Evolutionary conservation across 2,329 filamentous ascomycete species (phyloP), one percentile per base, ranked within the genome.

Genomic region (Colletotrichum zoysiae): DNA sequence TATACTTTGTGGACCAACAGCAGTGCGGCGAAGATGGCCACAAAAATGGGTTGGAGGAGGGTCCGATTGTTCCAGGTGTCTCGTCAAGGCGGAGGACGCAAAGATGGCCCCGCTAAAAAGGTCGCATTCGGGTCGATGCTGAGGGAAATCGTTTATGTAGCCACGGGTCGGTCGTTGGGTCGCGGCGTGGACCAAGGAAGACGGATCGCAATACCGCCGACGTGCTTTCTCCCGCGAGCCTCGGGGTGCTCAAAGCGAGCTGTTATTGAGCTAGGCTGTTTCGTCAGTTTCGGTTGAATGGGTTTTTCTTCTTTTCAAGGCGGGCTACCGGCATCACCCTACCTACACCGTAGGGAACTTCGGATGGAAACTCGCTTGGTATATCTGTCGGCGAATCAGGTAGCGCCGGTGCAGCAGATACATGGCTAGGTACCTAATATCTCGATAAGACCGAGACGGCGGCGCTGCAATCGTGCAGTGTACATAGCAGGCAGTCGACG

Each of bases 241-340:
- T 48, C 7, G 57, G 33, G 57, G 23, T 46, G 57, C n/a, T 12
- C 44, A 38, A 55, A 63, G 46, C 33, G 42, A 38, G 33, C 35
- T 18, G 58, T 63, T 63, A 12, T 38, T 59, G 69, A 71, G 57
- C 65, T 63, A 30, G 50, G 35, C 51, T 38, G 62, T 71, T 58
- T 65, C 51, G 65, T 26, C 65, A 64, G 69, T 71, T 71, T 71
- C 65, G 65, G 48, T 23, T 69, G 59, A 23, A n/a, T n/a, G 7
- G 50, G 23, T 9, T 14, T 14, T 38, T 38, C 33, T 26, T 38
- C 38, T 50, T 63, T 8, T 38, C 9, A 23, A 58, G 46, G 58
- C 69, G 59, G 65, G 46, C 35, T 48, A 40, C 38, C 59, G 69
- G 64, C 63, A 58, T 62, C 48, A 55, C 42, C 33, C 40, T 50